Evolutionary conservation across 371 early-diverging fungal genomes (phyloP).

Genomic region (Catenaria anguillulae): DNA sequence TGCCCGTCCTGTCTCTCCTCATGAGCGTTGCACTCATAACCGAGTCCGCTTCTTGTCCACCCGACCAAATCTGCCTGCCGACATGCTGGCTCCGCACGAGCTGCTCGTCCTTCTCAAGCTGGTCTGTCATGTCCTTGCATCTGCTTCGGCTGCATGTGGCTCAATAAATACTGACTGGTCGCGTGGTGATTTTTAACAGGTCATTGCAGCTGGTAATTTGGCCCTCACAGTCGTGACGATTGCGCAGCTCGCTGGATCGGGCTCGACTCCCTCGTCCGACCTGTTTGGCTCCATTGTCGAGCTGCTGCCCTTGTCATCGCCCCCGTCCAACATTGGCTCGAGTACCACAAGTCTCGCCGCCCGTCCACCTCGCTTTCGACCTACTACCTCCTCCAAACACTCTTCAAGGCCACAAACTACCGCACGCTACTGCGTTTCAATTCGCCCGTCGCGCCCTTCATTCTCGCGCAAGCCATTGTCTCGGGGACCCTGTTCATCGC

Average conservation of each 20-base stretch:
- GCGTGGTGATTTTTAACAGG: not conserved
- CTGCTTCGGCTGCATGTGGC: too few relatives aligned
- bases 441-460: not conserved
- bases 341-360: not conserved
- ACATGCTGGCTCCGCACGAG: not conserved
- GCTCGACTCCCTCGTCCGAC: not conserved
- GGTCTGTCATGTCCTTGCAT: too few relatives aligned
- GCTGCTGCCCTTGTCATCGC: not conserved
- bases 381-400: not conserved
- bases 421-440: not conserved
- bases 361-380: not conserved
- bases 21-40: not conserved
- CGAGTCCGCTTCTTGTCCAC: not conserved
- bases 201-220: not conserved
- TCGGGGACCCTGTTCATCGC: not conserved
- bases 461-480: not conserved
- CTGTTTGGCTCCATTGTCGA: not conserved
- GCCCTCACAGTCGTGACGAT: not conserved
- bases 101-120: not conserved
- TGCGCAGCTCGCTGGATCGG: not conserved
- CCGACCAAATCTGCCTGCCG: not conserved
- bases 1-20: not conserved
- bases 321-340: not conserved
- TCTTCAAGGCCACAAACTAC: not conserved
- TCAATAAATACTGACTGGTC: too few relatives aligned